These are phyloP conservation scores for Colletotrichum sp. DNA, from an alignment of 2,329 filamentous ascomycete species.

Conservation along the genomic window DNA sequence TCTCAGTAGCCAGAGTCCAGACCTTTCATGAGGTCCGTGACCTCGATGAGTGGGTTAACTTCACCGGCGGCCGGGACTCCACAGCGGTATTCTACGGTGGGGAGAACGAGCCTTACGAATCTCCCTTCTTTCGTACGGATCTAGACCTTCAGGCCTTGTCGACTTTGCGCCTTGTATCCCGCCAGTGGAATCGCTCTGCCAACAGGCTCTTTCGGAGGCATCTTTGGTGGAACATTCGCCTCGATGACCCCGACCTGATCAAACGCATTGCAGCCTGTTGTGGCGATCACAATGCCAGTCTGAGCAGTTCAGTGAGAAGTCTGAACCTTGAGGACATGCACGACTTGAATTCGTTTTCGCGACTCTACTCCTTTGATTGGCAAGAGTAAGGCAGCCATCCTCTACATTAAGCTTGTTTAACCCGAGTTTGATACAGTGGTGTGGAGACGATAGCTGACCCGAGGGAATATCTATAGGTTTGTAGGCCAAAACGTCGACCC, in stretches of 20 bases:
- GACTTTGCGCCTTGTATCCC: neutral
- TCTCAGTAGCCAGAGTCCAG: neutral
- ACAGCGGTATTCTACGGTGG: neutral
- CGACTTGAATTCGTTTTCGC: neutral
- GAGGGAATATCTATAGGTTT: neutral
- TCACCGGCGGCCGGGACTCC: neutral
- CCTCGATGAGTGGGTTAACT: neutral
- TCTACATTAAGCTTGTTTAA: neutral
- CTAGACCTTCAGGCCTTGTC: neutral
- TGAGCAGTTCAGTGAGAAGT: neutral
- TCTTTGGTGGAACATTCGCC: neutral
- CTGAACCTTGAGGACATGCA: neutral
- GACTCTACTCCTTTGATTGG: neutral
- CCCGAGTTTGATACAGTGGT: neutral
- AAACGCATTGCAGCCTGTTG: neutral
- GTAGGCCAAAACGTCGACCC: neutral
- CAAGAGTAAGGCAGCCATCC: neutral
- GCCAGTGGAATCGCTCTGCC: neutral
- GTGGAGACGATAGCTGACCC: neutral
- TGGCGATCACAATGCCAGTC: neutral
- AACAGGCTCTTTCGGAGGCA: neutral
- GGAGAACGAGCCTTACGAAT: neutral
- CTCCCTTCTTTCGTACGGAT: neutral
- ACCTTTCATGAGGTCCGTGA: neutral
- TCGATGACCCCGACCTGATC: neutral